These are phyloP conservation scores for Postia placenta DNA, from an alignment of 768 basidiomycete species.

Conservation along the genomic window DNA sequence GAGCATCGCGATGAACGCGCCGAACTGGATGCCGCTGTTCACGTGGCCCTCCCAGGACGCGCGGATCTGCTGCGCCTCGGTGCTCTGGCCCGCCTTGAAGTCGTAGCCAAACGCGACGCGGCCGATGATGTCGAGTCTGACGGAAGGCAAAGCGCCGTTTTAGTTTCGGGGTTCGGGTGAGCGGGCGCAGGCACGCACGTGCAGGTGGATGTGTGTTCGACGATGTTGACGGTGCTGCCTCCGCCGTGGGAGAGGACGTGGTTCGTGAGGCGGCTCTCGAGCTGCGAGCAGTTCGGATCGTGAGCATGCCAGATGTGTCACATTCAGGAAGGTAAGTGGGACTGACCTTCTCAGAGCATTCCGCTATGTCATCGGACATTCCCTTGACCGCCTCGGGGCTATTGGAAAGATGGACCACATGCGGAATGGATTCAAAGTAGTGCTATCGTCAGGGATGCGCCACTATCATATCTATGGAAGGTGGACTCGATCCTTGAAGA, in stretches of 20 bases:
- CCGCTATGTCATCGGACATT: slow-evolving; percentile 29
- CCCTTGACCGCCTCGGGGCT: slow-evolving; percentile 29
- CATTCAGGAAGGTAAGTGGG: slow-evolving; percentile 2
- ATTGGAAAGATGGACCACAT: not conserved
- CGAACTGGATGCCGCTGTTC: slow-evolving; percentile 14
- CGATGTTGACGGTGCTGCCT: slow-evolving; percentile 16
- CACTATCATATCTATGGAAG: too few species aligned
- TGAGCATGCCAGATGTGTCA: not conserved
- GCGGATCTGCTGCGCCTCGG: slow-evolving; percentile 24
- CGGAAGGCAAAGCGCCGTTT: not conserved
- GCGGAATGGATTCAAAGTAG: too few species aligned
- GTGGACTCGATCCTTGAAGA: not conserved
- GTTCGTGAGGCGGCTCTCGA: slow-evolving; percentile 19
- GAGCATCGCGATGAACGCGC: slow-evolving; percentile 18
- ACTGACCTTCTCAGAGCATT: slow-evolving; percentile 27
- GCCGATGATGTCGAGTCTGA: slow-evolving; percentile 23
- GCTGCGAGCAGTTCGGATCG: slow-evolving; percentile 2
- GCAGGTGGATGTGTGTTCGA: slow-evolving; percentile 16
- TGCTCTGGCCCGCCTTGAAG: slow-evolving; percentile 27
- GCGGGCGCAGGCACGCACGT: slow-evolving; percentile 13
- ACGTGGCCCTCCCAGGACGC: slow-evolving; percentile 21
- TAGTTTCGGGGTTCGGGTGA: not conserved
- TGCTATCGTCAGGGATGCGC: too few species aligned
- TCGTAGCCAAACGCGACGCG: slow-evolving; percentile 37
- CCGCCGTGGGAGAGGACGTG: slow-evolving; percentile 16